Base-by-base conservation (phyloP, 371 early-diverging fungal genomes). In the Paraphysoderma sedebokerense region DNA sequence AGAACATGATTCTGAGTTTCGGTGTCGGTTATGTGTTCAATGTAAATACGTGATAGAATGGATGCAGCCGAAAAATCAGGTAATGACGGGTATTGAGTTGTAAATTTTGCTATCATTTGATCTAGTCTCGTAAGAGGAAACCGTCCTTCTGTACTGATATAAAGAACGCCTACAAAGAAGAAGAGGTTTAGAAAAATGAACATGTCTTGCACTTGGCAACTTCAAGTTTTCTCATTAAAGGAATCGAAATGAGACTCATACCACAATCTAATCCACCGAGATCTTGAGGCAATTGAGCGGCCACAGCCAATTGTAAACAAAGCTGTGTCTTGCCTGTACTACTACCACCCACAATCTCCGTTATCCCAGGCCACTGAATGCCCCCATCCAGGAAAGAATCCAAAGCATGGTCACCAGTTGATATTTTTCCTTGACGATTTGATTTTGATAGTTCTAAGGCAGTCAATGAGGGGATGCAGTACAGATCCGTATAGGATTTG, bases 251-350 rank as follows among this genome's bases (percentile, higher is more conserved):
- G n/a, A n/a, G n/a, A n/a, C n/a, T n/a, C n/a, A n/a, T n/a, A n/a
- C n/a, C n/a, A 2, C 40, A 13, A 40, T 40, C 4, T 4, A 3
- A 15, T 6, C 44, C 44, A 2, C 44, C 29, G 1, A 17, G 8
- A 1, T 4, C n/a, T 22, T 3, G 20, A 7, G 13, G 9, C 7
- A 7, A 30, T 30, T 22, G 42, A 13, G 19, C 23, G 2, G 13
- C 17, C 17, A n/a, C 26, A 24, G 23, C 20, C 15, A 48, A 23
- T n/a, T 48, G 48, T 1, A 48, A 26, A 5, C 48, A 48, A 15
- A 48, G 48, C 17, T 45, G 38, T 24, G 48, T 28, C 46, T 48
- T 48, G 46, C 48, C 48, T 15, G 46, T 42, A 1, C 29, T 32
- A 17, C 45, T 44, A 2, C 23, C 8, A 17, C 48, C 48, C 29